Evolutionary conservation across 2,329 filamentous ascomycete species (phyloP), one percentile per base, ranked within the genome.

Genomic region (Trichoderma hamatum): DNA sequence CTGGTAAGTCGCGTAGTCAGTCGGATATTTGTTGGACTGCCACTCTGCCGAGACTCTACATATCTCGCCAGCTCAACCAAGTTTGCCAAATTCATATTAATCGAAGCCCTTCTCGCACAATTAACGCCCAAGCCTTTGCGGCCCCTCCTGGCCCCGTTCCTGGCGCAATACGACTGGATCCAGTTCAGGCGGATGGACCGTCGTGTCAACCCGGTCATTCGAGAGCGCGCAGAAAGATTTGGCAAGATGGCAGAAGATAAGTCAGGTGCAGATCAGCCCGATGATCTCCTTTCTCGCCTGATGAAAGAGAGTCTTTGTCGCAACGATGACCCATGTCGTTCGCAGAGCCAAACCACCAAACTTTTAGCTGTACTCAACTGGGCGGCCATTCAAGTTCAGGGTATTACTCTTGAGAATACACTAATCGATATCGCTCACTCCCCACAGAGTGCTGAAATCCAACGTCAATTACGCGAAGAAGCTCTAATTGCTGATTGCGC

Each of bases 301-400:
- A 64, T 64, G 61, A 24, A 64, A 30, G 61, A 64, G 24, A 49
- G 46, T 7, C 54, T 52, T n/a, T 32, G 61, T n/a, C 61, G 61
- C 30, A 64, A 64, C 5, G 46, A 64, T 14, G 46, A 64, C 7
- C 61, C 61, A 4, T 39, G 61, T 24, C 30, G 46, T 36, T 64
- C 61, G 5, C 61, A 64, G 32, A 64, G 61, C 16, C 61, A 64
- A 13, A 64, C 46, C 46, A 64, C 30, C 49, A 64, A 64, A 16
- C 46, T 64, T 6, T 28, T 64, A 11, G 61, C 61, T 2, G 51
- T 64, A 3, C 61, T 64, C 32, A 64, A 64, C 46, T 64, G 61
- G 61, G 61, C 61, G 10, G 61, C 61, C 61, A 64, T 64, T n/a
- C 61, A 64, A 19, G 61, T 64, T 13, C 61, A 64, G 5, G 61